Conservation (phyloP, 257 asterid species). For the Thymus mandschuricus region DNA sequence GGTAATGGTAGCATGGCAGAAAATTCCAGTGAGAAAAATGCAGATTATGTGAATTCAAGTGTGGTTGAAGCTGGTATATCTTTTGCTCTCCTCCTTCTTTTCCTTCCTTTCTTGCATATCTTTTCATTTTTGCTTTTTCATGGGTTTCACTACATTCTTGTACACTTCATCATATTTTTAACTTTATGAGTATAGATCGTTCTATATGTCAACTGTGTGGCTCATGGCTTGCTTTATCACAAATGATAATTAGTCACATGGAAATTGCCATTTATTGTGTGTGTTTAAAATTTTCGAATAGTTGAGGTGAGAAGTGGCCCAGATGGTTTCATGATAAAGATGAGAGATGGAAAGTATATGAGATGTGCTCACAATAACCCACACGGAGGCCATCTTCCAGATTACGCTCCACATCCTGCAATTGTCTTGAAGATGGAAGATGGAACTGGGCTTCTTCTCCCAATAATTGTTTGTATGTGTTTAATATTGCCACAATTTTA, state of each 20-base stretch:
- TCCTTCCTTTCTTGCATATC: too few relatives aligned
- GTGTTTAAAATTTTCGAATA: slow-evolving; percentile 36
- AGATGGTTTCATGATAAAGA: slow-evolving; percentile 94
- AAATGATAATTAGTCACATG: background rate
- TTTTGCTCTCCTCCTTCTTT: background rate
- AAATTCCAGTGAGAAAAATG: slow-evolving; percentile 69
- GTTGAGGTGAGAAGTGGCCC: slow-evolving; percentile 96
- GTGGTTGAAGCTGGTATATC: slow-evolving; percentile 87
- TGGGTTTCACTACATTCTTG: background rate
- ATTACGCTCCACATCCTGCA: slow-evolving; percentile 96
- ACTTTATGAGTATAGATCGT: background rate
- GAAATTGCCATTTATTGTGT: slow-evolving; percentile 5
- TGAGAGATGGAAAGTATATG: slow-evolving; percentile 90
- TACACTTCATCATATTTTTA: background rate
- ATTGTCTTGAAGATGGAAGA: slow-evolving; percentile 97
- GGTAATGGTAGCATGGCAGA: slow-evolving; percentile 91
- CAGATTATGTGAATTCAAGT: slow-evolving; percentile 85
- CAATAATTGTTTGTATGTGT: slow-evolving; percentile 85
- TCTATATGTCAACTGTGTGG: background rate
- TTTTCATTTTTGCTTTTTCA: background rate
- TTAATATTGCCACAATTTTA: slow-evolving; percentile 18
- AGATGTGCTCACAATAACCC: slow-evolving; percentile 86
- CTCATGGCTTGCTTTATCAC: background rate
- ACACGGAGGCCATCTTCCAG: slow-evolving; percentile 74
- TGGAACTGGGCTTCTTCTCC: slow-evolving; percentile 90